Evolutionary conservation across 768 basidiomycete species (phyloP).

Genomic region (Cyclocybe aegerita): DNA sequence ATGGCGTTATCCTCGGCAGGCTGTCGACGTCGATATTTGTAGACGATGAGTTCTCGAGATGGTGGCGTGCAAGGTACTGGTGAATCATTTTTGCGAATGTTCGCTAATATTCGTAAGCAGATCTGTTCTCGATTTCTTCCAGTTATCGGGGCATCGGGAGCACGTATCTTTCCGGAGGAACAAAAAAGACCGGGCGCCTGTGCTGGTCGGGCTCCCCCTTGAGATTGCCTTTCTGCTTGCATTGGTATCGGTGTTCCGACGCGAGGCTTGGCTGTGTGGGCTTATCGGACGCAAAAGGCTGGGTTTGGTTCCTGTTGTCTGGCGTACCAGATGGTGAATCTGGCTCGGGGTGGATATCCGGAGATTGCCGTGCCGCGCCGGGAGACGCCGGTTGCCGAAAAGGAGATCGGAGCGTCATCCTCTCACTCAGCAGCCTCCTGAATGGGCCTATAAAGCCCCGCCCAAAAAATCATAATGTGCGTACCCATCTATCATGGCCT

Average conservation of each 20-base stretch:
- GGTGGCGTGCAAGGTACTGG: too few species aligned
- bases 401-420: conserved; percentile 24
- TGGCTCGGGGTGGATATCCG: conserved; percentile 20
- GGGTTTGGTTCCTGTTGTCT: conserved; percentile 11
- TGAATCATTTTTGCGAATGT: too few species aligned
- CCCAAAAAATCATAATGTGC: conserved; percentile 26
- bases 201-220: background rate
- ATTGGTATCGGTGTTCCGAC: conserved; percentile 2
- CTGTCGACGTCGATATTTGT: background rate
- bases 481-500: conserved; percentile 32
- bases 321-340: conserved; percentile 1
- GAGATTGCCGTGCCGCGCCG: conserved; percentile 20
- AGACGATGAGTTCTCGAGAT: background rate
- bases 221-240: conserved; percentile 8
- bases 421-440: conserved; percentile 13
- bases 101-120: too few species aligned
- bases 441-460: conserved; percentile 35
- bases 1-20: conserved; percentile 7
- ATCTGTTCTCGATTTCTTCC: background rate
- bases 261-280: conserved; percentile 9
- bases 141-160: background rate
- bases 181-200: background rate
- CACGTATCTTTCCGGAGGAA: background rate
- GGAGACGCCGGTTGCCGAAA: conserved; percentile 9
- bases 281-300: conserved; percentile 18